Evolutionary conservation across 23 red algal species (phyloP), one percentile per base, ranked within the genome.

Genomic region (Gracilaria domingensis): DNA sequence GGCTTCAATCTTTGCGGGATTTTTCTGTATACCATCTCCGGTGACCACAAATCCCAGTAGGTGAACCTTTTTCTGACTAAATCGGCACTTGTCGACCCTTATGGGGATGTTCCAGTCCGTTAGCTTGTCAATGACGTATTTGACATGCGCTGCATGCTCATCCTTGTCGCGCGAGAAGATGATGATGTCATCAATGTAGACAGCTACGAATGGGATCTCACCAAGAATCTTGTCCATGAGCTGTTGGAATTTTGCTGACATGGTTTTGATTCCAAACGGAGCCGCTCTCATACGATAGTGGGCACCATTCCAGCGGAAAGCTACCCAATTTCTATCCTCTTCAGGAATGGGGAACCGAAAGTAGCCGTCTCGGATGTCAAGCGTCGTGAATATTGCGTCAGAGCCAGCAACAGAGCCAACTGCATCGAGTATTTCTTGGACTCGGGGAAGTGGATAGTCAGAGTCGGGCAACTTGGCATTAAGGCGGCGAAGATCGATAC

Each of bases 211-310:
- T 11, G 39, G 33, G 20, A 77, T 11, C 42, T 53, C 72, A 5
- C n/a, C 24, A 34, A 44, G 30, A 30, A 77, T 53, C 20, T 77
- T 53, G 24, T 77, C 25, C 11, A 45, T 77, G 2, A 77, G n/a
- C 36, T 80, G 76, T 12, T 80, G 47, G 14, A 80, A 80, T 28
- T 57, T 80, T 1, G 76, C 47, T 4, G 76, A 80, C 17, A 80
- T 80, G 20, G 42, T 80, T 28, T 80, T 54, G 0, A 80, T 80
- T 3, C 76, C 76, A 25, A 80, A 80, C 4, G 76, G 76, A 16
- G 76, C 76, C 0, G 47, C 76, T 0, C 33, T 0, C 76, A 80
- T 54, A 2, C 48, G 6, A 35, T 54, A 54, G 35, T 80, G 47
- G 21, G 5, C 39, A 0, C 76, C 76, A 1, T 26, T 80, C 23